A percentile compares a stretch with the other conserved stretches of the same genome.
Evolutionary conservation across 371 early-diverging fungal genomes (phyloP).

Genomic region (Lichtheimia hyalospora): DNA sequence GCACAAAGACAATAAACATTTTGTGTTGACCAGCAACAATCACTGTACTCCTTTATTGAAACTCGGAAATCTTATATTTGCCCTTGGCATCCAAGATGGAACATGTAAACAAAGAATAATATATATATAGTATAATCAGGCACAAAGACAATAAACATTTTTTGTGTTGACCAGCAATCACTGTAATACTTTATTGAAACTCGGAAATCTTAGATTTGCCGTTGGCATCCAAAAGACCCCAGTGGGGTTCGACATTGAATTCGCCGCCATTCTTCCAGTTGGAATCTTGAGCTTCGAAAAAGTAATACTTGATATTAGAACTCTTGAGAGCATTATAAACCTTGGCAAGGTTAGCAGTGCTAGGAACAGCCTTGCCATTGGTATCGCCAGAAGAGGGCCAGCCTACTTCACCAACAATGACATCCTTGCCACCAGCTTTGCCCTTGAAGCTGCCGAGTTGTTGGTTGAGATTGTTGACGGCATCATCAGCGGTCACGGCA

Average conservation of each 20-base stretch:
- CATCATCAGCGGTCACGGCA: constrained; percentile 25
- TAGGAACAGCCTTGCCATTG: constrained; percentile 46
- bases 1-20: too few relatives aligned
- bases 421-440: constrained; percentile 40
- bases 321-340: constrained; percentile 37
- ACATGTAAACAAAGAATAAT: constrained; percentile 24
- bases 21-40: too few relatives aligned
- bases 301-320: constrained; percentile 52
- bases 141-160: too few relatives aligned
- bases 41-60: too few relatives aligned
- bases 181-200: constrained; percentile 8
- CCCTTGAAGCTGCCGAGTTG: constrained; percentile 46
- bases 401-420: constrained; percentile 64
- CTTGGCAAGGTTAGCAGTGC: constrained; percentile 38
- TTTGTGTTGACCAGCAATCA: too few relatives aligned
- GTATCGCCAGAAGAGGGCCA: constrained; percentile 65
- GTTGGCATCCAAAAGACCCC: constrained; percentile 43
- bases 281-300: constrained; percentile 63
- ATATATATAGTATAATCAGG: background rate
- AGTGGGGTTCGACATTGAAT: constrained; percentile 55
- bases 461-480: constrained; percentile 24
- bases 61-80: too few relatives aligned
- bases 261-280: constrained; percentile 55
- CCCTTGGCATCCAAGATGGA: constrained; percentile 37
- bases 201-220: constrained; percentile 23